Conservation (phyloP, 257 asterid genomes). For the Solanum ahanhuiri region DNA sequence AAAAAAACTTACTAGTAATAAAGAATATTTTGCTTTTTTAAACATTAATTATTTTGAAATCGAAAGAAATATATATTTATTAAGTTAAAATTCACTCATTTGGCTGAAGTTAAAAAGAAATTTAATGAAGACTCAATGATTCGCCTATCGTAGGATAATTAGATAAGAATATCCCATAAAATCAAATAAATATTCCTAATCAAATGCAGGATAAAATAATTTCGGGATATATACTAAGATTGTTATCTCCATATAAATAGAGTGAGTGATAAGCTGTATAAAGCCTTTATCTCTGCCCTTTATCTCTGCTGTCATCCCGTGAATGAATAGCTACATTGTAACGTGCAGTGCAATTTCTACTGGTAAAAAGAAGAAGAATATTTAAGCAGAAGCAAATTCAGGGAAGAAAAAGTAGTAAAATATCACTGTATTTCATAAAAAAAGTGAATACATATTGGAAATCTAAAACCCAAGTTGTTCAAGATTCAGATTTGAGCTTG, state of each 20-base stretch:
- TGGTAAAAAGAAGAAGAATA: neutral
- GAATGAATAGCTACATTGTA: neutral
- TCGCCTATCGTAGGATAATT: rapidly evolving
- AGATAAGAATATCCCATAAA: neutral
- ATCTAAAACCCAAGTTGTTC: neutral
- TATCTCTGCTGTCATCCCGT: neutral
- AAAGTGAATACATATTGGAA: neutral
- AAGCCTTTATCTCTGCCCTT: neutral
- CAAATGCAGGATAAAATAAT: neutral
- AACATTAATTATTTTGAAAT: too few species aligned
- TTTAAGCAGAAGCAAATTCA: neutral
- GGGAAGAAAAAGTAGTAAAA: neutral
- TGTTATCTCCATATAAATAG: neutral
- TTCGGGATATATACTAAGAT: neutral
- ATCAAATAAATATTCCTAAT: too few species aligned
- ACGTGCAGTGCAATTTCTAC: neutral
- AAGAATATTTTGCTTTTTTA: neutral
- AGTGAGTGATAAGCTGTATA: neutral
- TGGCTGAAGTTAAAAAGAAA: neutral
- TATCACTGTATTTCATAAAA: neutral
- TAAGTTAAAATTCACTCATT: neutral
- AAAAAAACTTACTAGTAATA: neutral
- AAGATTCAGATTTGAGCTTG: neutral
- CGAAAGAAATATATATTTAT: neutral
- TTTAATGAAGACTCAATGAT: rapidly evolving